Evolutionary conservation across 768 basidiomycete genomes (phyloP), one percentile per base, ranked within the genome.

Genomic region (Agaricus sinodeliciosus): DNA sequence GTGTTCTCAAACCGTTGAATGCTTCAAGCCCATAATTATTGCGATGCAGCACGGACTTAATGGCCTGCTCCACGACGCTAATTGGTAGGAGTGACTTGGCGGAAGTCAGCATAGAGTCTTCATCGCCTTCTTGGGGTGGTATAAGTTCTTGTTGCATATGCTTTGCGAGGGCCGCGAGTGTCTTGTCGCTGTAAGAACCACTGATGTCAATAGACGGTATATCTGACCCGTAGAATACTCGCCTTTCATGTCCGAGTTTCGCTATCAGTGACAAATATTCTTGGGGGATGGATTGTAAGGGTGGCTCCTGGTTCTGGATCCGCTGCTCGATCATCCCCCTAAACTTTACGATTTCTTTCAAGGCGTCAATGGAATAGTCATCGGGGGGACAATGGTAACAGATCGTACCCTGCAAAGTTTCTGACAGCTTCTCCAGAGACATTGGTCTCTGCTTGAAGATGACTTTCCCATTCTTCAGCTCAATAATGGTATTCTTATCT

Each of bases 231-330:
- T 3, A 35, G 13, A 35, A 31, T 44, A 51, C 72, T 49, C 46
- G 91, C 93, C 91, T 93, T 69, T 95, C 93, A 58, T 92, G 87
- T 0, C 81, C 81, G 37, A 93, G 67, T 65, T 93, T 92, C 4
- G 83, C 91, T 59, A 95, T 79, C 22, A 94, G 69, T 1, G 89
- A 80, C 57, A 70, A 75, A 63, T 92, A 76, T 55, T 86, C 80
- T 3, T 84, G 78, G 0, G 91, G 85, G 46, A 93, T 77, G 5
- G 61, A 63, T 7, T 63, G 63, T 26, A 94, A 66, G n/a, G 83
- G 75, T 1, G 73, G 66, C 15, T 76, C 73, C 47, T 75, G 66
- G 12, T 66, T 68, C 43, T 72, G 66, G 19, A 81, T 69, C 49
- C 76, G 75, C 40, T 73, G 69, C 57, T 86, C 79, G 0, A 91